Percentiles rank a stretch among this genome's conserved stretches.
Evolutionary conservation across 1,284 basidiomycete species (phyloP).

Genomic region (Boletellus deceptivus): DNA sequence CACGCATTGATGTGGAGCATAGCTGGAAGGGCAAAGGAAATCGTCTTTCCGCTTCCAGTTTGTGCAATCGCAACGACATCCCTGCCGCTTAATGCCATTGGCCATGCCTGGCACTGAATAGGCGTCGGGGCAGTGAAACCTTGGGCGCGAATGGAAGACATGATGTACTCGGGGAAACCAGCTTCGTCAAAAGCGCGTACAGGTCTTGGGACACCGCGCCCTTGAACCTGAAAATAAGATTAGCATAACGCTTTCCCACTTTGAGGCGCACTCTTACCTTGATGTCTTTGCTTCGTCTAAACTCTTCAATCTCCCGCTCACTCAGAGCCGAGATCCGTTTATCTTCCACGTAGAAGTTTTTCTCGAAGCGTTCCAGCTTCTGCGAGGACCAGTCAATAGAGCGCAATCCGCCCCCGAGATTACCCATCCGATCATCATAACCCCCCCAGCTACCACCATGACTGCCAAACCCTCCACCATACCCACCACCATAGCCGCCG

Average conservation of each 20-base stretch:
- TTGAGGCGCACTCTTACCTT: conserved; percentile 46
- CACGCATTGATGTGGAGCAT: conserved; percentile 99
- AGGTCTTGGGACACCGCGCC: conserved; percentile 85
- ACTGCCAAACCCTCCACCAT: conserved; percentile 31
- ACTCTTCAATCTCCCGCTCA: conserved; percentile 88
- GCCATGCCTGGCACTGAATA: conserved; percentile 99
- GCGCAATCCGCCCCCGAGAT: conserved; percentile 82
- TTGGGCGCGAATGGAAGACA: conserved; percentile 90
- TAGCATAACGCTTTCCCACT: background rate
- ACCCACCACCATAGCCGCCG: conserved; percentile 35
- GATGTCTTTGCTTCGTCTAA: conserved; percentile 85
- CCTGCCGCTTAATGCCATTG: conserved; percentile 92
- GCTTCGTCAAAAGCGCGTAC: conserved; percentile 92
- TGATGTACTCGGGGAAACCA: conserved; percentile 95
- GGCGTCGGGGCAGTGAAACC: conserved; percentile 89
- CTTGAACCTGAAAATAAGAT: conserved; percentile 68
- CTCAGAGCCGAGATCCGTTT: conserved; percentile 76
- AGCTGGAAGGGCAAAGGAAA: conserved; percentile 95
- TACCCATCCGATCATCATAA: conserved; percentile 47
- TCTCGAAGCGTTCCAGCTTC: conserved; percentile 83
- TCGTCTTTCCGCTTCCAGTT: conserved; percentile 96
- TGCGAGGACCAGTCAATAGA: conserved; percentile 82
- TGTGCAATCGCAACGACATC: conserved; percentile 97
- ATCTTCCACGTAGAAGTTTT: conserved; percentile 98
- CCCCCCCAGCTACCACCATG: conserved; percentile 46